A percentile compares a stretch with the other conserved stretches of the same genome.
These are phyloP conservation scores for Silene vulgaris DNA, from an alignment of 179 eudicot genomes.

Conservation along the genomic window DNA sequence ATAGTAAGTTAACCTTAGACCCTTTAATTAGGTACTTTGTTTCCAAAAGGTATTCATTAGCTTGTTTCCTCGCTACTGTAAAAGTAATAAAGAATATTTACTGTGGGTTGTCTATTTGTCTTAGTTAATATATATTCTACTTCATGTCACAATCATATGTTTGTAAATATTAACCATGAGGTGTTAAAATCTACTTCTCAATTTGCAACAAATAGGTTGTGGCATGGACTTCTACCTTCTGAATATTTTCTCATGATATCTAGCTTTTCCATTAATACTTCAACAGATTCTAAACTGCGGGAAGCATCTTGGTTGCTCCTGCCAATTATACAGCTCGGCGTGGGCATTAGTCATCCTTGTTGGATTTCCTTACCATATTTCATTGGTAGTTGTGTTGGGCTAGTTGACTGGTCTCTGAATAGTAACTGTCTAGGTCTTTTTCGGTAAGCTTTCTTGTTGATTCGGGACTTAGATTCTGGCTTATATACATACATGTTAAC, in stretches of 20 bases:
- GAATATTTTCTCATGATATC: constrained; percentile 4
- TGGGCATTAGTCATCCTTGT: constrained; percentile 78
- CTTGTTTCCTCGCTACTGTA: neutral
- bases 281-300: constrained; percentile 60
- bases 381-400: constrained; percentile 77
- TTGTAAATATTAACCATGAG: neutral
- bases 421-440: constrained; percentile 79
- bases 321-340: constrained; percentile 67
- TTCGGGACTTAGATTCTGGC: neutral
- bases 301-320: constrained; percentile 61
- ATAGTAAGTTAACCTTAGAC: neutral
- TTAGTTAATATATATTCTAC: neutral
- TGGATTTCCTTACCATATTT: constrained; percentile 88
- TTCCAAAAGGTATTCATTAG: neutral
- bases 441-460: constrained; percentile 39
- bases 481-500: constrained; percentile 6
- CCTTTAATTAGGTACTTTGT: neutral
- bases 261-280: neutral
- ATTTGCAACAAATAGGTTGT: constrained; percentile 2
- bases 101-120: neutral
- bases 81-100: neutral
- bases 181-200: neutral
- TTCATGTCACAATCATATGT: neutral
- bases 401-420: constrained; percentile 85
- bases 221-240: neutral